phyloP scores from a whole-genome alignment of 306 rosid species.

The Echinosophora koreensis region DNA sequence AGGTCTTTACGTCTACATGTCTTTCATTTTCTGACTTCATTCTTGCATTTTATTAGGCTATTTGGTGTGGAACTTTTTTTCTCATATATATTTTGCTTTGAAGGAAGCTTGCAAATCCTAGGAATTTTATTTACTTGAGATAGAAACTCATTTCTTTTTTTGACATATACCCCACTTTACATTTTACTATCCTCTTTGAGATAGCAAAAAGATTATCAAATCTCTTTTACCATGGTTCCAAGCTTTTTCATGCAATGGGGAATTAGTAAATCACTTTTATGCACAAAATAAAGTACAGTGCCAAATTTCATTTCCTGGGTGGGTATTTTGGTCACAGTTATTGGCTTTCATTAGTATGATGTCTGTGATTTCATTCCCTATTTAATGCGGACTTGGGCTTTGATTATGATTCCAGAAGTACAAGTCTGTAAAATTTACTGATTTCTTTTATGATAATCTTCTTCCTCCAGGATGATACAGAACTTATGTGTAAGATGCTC shows the following conservation, averaged over 20 bases:
- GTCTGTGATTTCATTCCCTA: not conserved
- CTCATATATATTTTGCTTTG: not conserved
- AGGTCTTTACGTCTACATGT: not conserved
- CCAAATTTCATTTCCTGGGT: slow-evolving; percentile 4
- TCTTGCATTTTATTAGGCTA: slow-evolving; percentile 32
- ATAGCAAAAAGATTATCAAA: slow-evolving; percentile 2
- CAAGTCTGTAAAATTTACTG: not conserved
- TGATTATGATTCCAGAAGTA: slow-evolving; percentile 1
- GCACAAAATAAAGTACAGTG: not conserved
- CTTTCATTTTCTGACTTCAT: slow-evolving; percentile 16
- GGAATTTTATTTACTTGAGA: slow-evolving; percentile 1
- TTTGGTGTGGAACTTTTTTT: slow-evolving; percentile 13
- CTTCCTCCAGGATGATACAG: slow-evolving; percentile 74
- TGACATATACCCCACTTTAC: not conserved
- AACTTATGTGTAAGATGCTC: slow-evolving; percentile 68
- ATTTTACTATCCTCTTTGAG: slow-evolving; percentile 1
- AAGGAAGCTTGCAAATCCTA: slow-evolving; percentile 22
- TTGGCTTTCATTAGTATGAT: slow-evolving; percentile 32
- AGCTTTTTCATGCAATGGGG: slow-evolving; percentile 11
- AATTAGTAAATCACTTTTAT: not conserved
- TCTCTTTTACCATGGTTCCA: not conserved
- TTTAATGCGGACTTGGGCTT: not conserved
- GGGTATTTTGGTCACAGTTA: not conserved
- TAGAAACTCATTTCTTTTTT: not conserved
- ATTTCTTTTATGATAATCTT: slow-evolving; percentile 27